phyloP scores from a whole-genome alignment of 2,329 filamentous ascomycete species.

The Escovopsis sp. region DNA sequence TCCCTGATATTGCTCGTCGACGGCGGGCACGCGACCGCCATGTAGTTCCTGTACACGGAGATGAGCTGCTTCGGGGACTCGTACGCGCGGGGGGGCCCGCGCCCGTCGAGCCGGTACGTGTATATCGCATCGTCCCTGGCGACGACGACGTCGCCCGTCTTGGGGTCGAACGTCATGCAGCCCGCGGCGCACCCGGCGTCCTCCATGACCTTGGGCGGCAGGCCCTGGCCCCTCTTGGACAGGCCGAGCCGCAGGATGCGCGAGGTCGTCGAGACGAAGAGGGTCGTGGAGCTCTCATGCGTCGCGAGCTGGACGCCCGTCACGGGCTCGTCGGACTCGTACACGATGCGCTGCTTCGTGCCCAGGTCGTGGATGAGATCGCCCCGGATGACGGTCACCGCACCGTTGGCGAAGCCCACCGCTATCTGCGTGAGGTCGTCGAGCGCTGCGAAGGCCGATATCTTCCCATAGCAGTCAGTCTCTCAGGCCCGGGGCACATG shows the following conservation, averaged over 20 bases:
- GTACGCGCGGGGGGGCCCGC: conserved; percentile 79
- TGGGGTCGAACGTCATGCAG: conserved; percentile 79
- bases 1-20: conserved; percentile 35
- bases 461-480: conserved; percentile 25
- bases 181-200: conserved; percentile 84
- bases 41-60: conserved; percentile 67
- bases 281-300: conserved; percentile 49
- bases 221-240: conserved; percentile 75
- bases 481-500: no score
- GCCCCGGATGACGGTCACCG: conserved; percentile 83
- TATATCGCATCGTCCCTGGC: conserved; percentile 92
- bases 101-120: conserved; percentile 73
- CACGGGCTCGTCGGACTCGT: conserved; percentile 91
- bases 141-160: conserved; percentile 75
- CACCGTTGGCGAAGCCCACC: conserved; percentile 89
- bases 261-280: conserved; percentile 86
- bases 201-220: conserved; percentile 76
- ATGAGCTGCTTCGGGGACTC: conserved; percentile 81
- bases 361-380: conserved; percentile 92
- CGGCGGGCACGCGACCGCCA: conserved; percentile 72
- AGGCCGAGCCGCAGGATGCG: conserved; percentile 78
- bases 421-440: conserved; percentile 86
- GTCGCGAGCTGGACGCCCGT: conserved; percentile 71
- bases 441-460: conserved; percentile 77
- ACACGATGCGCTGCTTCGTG: conserved; percentile 83